phyloP scores from a whole-genome alignment of 163 green algal genomes.

The Scenedesmus sp. region DNA sequence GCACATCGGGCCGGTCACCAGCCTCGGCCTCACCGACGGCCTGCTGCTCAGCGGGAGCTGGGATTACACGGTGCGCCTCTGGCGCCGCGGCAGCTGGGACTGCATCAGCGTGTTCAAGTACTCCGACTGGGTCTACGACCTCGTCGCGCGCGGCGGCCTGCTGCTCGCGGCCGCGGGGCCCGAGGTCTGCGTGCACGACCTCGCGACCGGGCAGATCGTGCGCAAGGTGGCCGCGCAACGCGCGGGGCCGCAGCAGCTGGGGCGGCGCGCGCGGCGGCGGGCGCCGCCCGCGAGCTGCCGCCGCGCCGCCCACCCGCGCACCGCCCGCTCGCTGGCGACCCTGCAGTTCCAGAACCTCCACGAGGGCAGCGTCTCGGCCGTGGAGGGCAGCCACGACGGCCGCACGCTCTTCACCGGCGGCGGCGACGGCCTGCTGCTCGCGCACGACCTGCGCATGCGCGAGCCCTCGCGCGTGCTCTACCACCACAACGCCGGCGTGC shows the following conservation, averaged over 20 bases:
- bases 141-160: constrained; percentile 45
- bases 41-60: constrained; percentile 47
- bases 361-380: constrained; percentile 50
- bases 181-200: constrained; percentile 60
- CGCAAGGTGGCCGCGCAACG: constrained; percentile 30
- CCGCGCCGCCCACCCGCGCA: not conserved
- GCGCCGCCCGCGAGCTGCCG: not conserved
- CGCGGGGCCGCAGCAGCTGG: not conserved
- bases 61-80: constrained; percentile 54
- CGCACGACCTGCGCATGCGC: constrained; percentile 62
- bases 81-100: constrained; percentile 28
- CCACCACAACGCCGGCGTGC: constrained; percentile 59
- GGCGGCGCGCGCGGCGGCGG: no score
- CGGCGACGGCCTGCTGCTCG: constrained; percentile 59
- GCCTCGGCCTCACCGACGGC: constrained; percentile 29
- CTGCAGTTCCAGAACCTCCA: constrained; percentile 52
- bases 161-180: constrained; percentile 58
- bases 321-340: not conserved
- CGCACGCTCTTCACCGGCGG: constrained; percentile 56
- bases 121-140: constrained; percentile 58
- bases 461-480: constrained; percentile 49
- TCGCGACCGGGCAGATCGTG: constrained; percentile 48
- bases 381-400: constrained; percentile 54
- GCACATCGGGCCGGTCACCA: constrained; percentile 51
- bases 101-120: constrained; percentile 46